Evolutionary conservation across 2,329 filamentous ascomycete species (phyloP), one percentile per base, ranked within the genome.

Genomic region (Fusarium austroafricanum): DNA sequence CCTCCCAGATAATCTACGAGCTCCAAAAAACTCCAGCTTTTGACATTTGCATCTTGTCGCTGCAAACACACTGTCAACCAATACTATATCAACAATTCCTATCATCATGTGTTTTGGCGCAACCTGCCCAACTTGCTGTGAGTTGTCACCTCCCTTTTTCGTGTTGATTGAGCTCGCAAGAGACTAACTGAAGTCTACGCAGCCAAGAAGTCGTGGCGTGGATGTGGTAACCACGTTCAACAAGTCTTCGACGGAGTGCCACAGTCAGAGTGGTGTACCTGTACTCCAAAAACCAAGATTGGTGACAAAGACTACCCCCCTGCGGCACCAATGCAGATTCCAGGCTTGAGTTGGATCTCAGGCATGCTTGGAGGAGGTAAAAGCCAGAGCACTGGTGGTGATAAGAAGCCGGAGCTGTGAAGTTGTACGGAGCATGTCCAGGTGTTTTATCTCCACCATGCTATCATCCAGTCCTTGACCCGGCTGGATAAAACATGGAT

Each of bases 181-280:
- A 59, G 11, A 40, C 29, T 51, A 26, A 55, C 23, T 44, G 33
- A 31, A n/a, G 26, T 20, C 17, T 9, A 33, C 18, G 15, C 17
- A 85, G 83, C 80, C 28, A 84, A 83, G 73, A 79, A 81, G 68
- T 74, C 82, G 26, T 85, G 83, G 83, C 80, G 82, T 62, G 83
- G 83, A 63, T 85, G 83, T 75, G 83, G 83, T 49, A 77, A 65
- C 55, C 83, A 85, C 70, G 79, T 85, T 59, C 77, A 81, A 10
- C 73, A 77, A 15, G 83, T 82, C n/a, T 78, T 85, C 43, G 67
- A 75, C 31, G 77, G 79, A 56, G 75, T 84, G 6, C 76, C 81
- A 29, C 79, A 84, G 72, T 75, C 79, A 14, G 72, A 84, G 43
- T 83, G 83, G 83, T 85, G 83, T 75, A 80, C 78, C 10, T 85